Conservation (phyloP, 306 rosid genomes). For the Cercis canadensis region DNA sequence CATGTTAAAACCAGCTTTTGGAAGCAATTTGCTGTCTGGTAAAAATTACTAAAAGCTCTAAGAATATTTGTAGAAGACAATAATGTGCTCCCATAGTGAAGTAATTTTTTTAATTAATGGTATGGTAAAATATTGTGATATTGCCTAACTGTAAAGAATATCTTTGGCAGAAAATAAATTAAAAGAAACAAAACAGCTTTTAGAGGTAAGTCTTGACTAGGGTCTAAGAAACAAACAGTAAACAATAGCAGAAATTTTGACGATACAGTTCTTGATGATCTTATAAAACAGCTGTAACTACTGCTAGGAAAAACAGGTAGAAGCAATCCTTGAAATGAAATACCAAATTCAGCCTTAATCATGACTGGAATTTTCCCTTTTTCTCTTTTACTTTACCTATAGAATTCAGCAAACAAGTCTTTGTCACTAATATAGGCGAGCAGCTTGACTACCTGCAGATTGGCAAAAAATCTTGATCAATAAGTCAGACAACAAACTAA, state of each 20-base stretch:
- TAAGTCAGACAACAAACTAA: background rate
- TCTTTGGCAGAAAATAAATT: too few relatives aligned
- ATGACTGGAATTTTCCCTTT: background rate
- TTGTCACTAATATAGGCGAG: constrained; percentile 93
- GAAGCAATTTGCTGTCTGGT: too few relatives aligned
- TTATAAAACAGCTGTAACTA: constrained; percentile 2
- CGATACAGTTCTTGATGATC: constrained; percentile 3
- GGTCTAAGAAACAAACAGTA: background rate
- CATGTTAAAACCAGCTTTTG: background rate
- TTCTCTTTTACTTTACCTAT: constrained; percentile 44
- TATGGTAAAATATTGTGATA: constrained; percentile 21
- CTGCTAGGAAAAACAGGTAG: constrained; percentile 1
- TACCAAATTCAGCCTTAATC: background rate
- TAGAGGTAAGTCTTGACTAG: too few relatives aligned
- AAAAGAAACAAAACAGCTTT: too few relatives aligned
- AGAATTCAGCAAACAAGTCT: constrained; percentile 92
- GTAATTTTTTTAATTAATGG: constrained; percentile 5
- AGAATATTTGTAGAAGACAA: constrained; percentile 11
- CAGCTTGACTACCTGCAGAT: constrained; percentile 78
- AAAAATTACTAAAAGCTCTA: constrained; percentile 7
- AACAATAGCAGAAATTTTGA: constrained; percentile 5
- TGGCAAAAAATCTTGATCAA: constrained; percentile 12
- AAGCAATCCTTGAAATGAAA: constrained; percentile 6
- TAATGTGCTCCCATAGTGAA: constrained; percentile 2
- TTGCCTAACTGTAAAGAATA: too few relatives aligned